Evolutionary conservation across 2,329 filamentous ascomycete genomes (phyloP), one percentile per base, ranked within the genome.

Genomic region (Fusarium dlaminii): DNA sequence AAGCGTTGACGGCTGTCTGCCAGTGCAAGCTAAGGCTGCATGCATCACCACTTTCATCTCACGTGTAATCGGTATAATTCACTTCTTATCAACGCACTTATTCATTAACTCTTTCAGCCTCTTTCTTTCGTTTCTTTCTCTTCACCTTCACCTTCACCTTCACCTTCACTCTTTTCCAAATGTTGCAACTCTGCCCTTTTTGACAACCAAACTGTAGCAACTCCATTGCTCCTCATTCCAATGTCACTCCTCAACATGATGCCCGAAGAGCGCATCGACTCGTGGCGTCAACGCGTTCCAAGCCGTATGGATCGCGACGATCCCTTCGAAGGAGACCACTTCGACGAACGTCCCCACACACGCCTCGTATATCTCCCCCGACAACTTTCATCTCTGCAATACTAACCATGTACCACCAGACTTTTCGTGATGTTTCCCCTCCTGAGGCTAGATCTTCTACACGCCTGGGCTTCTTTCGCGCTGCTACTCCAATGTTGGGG

Each of bases 231-330:
- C 36, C 17, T 7, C 9, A 39, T 51, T 34, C 17, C 42, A 34
- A 73, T 72, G 57, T 56, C 64, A 40, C 36, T 57, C 15, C 24
- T 49, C 30, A 61, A 37, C 9, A 66, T 77, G 66, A 52, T 62
- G 36, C 61, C 48, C 3, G 45, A 69, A 14, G 66, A 77, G 39
- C 72, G 66, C 42, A 79, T 83, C 59, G 76, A 82, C 43, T 75
- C 77, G 3, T 84, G 82, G 82, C 78, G 82, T 9, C 74, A 76
- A 34, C 80, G 79, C 18, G 79, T 84, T 29, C 82, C 82, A 18
- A 81, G 79, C 43, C 79, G 79, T 22, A 66, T 81, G 13, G 81
- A 83, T 22, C 76, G 82, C 29, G 76, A 80, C 8, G 80, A 83
- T 61, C 82, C 82, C 0, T 84, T 84, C 49, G 75, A 72, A 17